Conservation (phyloP, 305 asterid genomes). For the Coffea humblotiana region DNA sequence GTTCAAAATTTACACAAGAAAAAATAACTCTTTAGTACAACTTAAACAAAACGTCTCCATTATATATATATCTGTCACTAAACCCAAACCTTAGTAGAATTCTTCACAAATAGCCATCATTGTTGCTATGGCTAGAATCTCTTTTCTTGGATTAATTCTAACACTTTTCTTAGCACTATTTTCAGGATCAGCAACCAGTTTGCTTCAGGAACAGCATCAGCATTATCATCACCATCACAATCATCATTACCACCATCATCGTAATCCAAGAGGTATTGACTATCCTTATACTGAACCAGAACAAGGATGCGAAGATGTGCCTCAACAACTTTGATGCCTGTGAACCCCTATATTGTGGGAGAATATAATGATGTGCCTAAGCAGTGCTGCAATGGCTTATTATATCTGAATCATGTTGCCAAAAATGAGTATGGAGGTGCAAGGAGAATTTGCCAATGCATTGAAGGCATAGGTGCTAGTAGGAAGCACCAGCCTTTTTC, state of each 20-base stretch:
- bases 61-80: background rate
- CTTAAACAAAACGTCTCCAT: background rate
- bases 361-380: background rate
- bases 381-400: slow-evolving; percentile 20
- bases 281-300: too few species aligned
- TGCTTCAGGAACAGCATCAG: background rate
- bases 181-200: background rate
- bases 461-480: slow-evolving; percentile 17
- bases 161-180: background rate
- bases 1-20: background rate
- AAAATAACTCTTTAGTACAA: background rate
- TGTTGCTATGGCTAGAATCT: background rate
- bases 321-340: slow-evolving; percentile 23
- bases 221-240: background rate
- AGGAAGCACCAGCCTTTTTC: background rate
- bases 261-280: too few species aligned
- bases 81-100: background rate
- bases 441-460: slow-evolving; percentile 32
- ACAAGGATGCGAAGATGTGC: slow-evolving; percentile 25
- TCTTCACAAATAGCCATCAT: background rate
- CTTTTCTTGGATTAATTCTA: background rate
- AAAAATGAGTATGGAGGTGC: slow-evolving; percentile 9
- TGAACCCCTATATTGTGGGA: slow-evolving; percentile 18
- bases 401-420: slow-evolving; percentile 18
- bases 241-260: background rate